Base-by-base conservation (phyloP, 202 grass and related monocot genomes). In the Zizania palustris region DNA sequence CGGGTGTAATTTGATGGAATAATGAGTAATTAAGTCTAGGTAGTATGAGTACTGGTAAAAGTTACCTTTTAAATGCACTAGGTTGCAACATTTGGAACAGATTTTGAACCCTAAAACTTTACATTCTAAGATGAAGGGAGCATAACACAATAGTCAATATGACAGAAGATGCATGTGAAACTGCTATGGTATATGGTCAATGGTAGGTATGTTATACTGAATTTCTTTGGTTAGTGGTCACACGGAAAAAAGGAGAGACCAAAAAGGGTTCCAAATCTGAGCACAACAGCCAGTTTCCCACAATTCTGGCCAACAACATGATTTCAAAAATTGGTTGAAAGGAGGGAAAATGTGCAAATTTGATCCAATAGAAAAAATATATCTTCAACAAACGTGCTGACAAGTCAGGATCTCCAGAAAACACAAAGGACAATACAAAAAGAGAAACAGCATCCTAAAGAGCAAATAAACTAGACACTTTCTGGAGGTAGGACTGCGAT, bases 111-210 rank as follows among this genome's bases (percentile, higher is more conserved):
- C n/a, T n/a, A n/a, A n/a, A n/a, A n/a, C n/a, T n/a, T n/a, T n/a
- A n/a, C n/a, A n/a, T n/a, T n/a, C n/a, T n/a, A n/a, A n/a, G n/a
- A n/a, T n/a, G n/a, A n/a, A n/a, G n/a, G n/a, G n/a, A n/a, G 50
- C 8, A 48, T 34, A 65, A 33, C 9, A 58, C 7, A 65, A 20
- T 9, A 41, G 67, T n/a, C n/a, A n/a, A n/a, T n/a, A n/a, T n/a
- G 63, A 50, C n/a, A 53, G 39, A 61, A 43, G 15, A 63, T 28
- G 45, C 20, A 62, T 36, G 21, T 6, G 14, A 62, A 69, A 22
- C 19, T 20, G 12, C 5, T 51, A 83, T 68, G 63, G 65, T 44
- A 33, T 34, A 28, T 56, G 60, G 46, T 72, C 40, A 35, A 53
- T 51, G 44, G 54, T 7, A 61, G 20, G 15, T 15, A 60, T 38